Percentiles rank a stretch among this genome's conserved stretches.
These are phyloP conservation scores for Solanum hybrid DNA, from an alignment of 305 asterid species.

Conservation along the genomic window DNA sequence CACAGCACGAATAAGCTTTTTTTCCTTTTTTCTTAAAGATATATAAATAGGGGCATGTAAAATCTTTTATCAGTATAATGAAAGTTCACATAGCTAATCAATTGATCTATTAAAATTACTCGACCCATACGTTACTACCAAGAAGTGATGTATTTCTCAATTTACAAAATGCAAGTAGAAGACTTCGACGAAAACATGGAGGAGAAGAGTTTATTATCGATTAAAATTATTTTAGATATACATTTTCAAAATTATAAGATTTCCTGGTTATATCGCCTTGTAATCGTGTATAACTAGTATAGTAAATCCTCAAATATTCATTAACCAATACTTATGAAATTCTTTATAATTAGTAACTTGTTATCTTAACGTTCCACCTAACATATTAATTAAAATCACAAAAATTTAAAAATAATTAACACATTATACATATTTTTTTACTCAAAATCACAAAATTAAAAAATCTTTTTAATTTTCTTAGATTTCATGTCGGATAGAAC, in stretches of 20 bases:
- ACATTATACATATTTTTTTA: background rate
- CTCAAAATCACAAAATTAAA: background rate
- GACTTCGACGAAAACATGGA: background rate
- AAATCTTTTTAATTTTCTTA: background rate
- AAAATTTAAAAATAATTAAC: background rate
- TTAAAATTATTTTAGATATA: background rate
- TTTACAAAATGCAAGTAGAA: background rate
- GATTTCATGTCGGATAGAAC: background rate
- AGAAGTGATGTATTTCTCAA: background rate
- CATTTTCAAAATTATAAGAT: background rate
- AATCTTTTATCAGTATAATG: background rate
- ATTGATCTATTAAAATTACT: background rate
- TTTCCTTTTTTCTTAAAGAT: background rate
- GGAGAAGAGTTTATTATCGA: background rate
- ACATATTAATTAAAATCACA: background rate
- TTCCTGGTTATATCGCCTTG: background rate
- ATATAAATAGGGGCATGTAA: fast-evolving
- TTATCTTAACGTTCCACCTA: background rate
- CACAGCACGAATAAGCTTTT: background rate
- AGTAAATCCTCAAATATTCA: background rate
- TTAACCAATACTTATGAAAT: background rate
- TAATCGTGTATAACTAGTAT: background rate
- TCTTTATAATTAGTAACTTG: background rate
- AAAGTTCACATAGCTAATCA: background rate
- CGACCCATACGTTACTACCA: background rate